Base-by-base conservation (phyloP, 2,329 filamentous ascomycete genomes). In the Alternaria longipes region DNA sequence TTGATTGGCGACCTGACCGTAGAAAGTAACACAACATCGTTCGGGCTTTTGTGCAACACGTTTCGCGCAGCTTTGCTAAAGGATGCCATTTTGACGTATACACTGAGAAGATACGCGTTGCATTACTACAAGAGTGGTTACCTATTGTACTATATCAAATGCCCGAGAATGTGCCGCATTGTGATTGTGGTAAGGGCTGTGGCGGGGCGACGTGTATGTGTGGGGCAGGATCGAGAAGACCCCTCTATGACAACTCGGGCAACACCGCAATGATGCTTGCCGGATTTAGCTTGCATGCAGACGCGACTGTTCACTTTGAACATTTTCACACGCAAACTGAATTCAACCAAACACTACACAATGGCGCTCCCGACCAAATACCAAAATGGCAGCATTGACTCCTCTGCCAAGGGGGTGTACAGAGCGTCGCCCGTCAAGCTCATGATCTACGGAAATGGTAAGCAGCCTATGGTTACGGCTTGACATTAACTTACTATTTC, bases 21-120 rank as follows among this genome's bases (percentile, higher is more conserved):
- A 50, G 95, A 88, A 8, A 95, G 97, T 75, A 98, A 94, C 74
- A 98, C 94, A 50, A 98, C 87, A 84, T 98, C 95, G 79, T 98
- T 94, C 65, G 93, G 88, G 79, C 94, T 94, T 84, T 97, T 94
- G 72, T 89, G 81, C 63, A 97, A 88, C 71, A 97, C 88, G 73
- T 89, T 86, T 63, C 73, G 69, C 16, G 73, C 65, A 41, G 69
- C 60, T 66, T 60, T 72, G 65, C 71, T 73, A 62, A 75, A 74
- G 28, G 67, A 49, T 45, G 73, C 72, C 74, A 76, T 75, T 11
- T 45, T 68, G 52, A 8, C 46, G 49, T 12, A 30, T 22, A 36
- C 9, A 32, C 50, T 18, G 45, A 42, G 26, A 57, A 16, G 16
- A 3, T 46, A 5, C 20, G 14, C 12, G 22, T 57, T 28, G 53